Percentiles rank a stretch among this genome's conserved stretches.
Conservation (phyloP, 1,139 yeast species). For the Arxiozyma slooffiae region DNA sequence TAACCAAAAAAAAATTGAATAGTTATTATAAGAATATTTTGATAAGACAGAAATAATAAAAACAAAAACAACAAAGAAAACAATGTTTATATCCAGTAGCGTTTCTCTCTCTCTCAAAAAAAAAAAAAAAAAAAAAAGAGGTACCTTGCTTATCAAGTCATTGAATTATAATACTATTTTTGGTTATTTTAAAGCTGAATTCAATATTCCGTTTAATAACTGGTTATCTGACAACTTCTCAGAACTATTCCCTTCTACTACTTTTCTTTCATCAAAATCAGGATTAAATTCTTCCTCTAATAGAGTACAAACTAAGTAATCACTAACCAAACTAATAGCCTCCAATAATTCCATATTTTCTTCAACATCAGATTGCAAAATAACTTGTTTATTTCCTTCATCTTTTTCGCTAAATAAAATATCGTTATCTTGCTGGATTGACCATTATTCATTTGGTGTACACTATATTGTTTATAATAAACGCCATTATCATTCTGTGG, state of each 20-base stretch:
- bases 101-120: no score
- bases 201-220: background rate
- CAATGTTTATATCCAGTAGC: background rate
- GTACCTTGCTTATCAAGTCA: background rate
- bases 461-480: constrained; percentile 11
- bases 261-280: constrained; percentile 7
- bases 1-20: no score
- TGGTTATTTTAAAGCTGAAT: constrained; percentile 5
- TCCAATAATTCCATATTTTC: constrained; percentile 9
- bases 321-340: constrained; percentile 21
- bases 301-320: constrained; percentile 23
- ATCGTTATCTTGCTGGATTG: constrained; percentile 1
- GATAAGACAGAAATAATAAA: background rate
- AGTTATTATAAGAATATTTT: no score
- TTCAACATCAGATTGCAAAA: constrained; percentile 4
- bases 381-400: constrained; percentile 4
- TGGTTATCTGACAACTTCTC: background rate
- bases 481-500: constrained; percentile 4
- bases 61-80: background rate
- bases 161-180: constrained; percentile 3
- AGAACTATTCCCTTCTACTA: constrained; percentile 1
- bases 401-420: background rate
- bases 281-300: constrained; percentile 22
- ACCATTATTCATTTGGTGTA: constrained; percentile 21
- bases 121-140: no score